Evolutionary conservation across 352 stramenopile genomes (phyloP), one percentile per base, ranked within the genome.

Genomic region (Pythium folliculosum): DNA sequence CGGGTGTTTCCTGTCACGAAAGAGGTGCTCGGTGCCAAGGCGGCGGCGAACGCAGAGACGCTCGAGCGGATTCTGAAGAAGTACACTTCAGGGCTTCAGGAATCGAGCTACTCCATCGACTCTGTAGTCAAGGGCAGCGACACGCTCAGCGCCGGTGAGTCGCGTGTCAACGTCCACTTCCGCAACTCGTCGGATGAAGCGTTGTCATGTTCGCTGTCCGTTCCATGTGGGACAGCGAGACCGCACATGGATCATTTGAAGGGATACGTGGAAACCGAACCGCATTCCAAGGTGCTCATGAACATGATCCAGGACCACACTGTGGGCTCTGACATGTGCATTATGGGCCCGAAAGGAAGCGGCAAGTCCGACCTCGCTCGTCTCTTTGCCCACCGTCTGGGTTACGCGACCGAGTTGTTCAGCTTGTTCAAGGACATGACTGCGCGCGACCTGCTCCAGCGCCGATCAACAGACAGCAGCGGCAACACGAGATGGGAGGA

Each of bases 351-450:
- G 0, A 94, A 95, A 72, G 90, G 90, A 13, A 92, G 82, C 27
- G 90, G 90, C 3, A 97, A 97, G 66, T 96, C 88, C 9, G 73
- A 77, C 12, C 59, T 97, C 3, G 80, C 79, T 25, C 72, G 87
- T 4, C 67, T 90, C 2, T 93, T 92, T 73, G 78, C 81, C 32
- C 63, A 84, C 37, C 79, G 75, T 2, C 74, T 97, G 21, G 91
- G 90, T 9, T 97, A 97, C 67, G 73, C 80, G 21, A 85, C 87
- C 7, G 87, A 98, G 63, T 69, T 98, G 21, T 97, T 98, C 56
- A 93, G 82, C 60, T 66, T 99, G 9, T 97, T 97, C 67, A 90
- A 94, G 60, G 96, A 99, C 63, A 96, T 99, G 82, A 97, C 88
- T 6, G 78, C 86, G 4, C 81, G 95, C 25, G 95, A 98, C 83